Conservation (phyloP, 495 filamentous ascomycete species). For the Penicillium subrubescens region DNA sequence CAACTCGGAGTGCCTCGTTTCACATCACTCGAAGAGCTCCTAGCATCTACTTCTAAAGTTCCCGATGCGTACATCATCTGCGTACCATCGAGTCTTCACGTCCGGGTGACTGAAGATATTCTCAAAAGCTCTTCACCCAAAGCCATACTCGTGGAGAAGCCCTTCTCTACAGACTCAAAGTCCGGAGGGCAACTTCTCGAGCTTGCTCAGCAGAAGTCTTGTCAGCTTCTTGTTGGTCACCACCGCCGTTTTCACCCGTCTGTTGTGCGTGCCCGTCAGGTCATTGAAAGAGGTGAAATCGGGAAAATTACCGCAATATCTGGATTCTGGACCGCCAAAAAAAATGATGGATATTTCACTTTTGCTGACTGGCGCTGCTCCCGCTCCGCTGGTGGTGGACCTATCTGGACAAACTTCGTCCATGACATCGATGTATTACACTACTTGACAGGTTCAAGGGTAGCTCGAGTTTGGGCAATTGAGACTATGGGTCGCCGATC, state of each 20-base stretch:
- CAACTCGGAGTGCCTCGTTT: not conserved
- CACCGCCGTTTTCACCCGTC: slow-evolving; percentile 19
- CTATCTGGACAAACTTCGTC: slow-evolving; percentile 19
- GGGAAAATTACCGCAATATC: slow-evolving; percentile 14
- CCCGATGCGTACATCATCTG: slow-evolving; percentile 17
- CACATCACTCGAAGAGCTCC: not conserved
- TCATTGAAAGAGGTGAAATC: slow-evolving; percentile 4
- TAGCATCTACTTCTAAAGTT: not conserved
- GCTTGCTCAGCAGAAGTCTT: slow-evolving; percentile 5
- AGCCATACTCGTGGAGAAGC: slow-evolving; percentile 14
- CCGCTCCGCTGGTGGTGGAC: slow-evolving; percentile 13
- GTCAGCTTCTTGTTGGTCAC: slow-evolving; percentile 17
- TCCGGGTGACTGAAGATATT: slow-evolving; percentile 5
- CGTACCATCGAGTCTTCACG: slow-evolving; percentile 16
- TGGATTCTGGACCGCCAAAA: slow-evolving; percentile 17
- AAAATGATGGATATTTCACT: slow-evolving; percentile 13
- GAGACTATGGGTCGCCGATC: not conserved
- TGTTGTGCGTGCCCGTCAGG: not conserved
- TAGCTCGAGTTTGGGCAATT: slow-evolving; percentile 10
- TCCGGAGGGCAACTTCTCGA: not conserved
- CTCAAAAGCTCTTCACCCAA: slow-evolving; percentile 5
- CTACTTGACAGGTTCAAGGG: slow-evolving; percentile 11
- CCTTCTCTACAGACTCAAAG: slow-evolving; percentile 13
- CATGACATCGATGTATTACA: slow-evolving; percentile 21
- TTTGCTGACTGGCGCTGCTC: slow-evolving; percentile 6